Percentiles rank a stretch among this genome's conserved stretches.
phyloP scores from a whole-genome alignment of 2,329 filamentous ascomycete genomes.

The Fusarium luffae region DNA sequence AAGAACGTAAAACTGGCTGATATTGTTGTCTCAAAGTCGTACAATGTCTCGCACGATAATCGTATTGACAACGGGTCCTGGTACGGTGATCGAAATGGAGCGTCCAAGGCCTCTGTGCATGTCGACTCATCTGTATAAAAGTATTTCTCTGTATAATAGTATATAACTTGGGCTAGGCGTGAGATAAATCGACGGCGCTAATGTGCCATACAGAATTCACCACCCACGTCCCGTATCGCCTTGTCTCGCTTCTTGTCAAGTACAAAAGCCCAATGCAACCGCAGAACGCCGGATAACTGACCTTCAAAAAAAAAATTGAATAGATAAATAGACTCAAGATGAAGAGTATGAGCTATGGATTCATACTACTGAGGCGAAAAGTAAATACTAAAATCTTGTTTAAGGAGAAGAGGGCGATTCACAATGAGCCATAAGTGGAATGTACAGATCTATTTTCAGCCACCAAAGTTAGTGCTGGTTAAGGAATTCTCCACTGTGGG shows the following conservation, averaged over 20 bases:
- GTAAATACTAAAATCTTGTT: no score
- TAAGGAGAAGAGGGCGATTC: no score
- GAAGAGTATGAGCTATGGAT: no score
- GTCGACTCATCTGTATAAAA: conserved; percentile 9
- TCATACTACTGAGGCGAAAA: no score
- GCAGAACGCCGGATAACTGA: no score
- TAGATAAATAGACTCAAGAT: no score
- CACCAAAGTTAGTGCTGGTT: no score
- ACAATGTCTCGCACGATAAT: conserved; percentile 21
- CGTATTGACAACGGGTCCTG: neutral
- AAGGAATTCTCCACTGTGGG: no score
- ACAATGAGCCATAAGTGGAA: no score
- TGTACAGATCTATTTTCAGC: no score
- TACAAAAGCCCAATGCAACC: neutral
- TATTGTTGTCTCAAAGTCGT: conserved; percentile 27
- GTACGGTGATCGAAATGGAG: conserved; percentile 9
- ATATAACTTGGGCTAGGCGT: neutral
- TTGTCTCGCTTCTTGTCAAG: neutral
- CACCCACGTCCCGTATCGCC: neutral
- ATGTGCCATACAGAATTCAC: neutral
- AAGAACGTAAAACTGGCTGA: neutral
- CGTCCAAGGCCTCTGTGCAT: conserved; percentile 20
- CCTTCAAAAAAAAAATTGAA: no score
- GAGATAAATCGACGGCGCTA: neutral
- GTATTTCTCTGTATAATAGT: neutral